Percentiles rank a stretch among this genome's conserved stretches.
Conservation (phyloP, 495 filamentous ascomycete genomes). For the Aspergillus asperescens region DNA sequence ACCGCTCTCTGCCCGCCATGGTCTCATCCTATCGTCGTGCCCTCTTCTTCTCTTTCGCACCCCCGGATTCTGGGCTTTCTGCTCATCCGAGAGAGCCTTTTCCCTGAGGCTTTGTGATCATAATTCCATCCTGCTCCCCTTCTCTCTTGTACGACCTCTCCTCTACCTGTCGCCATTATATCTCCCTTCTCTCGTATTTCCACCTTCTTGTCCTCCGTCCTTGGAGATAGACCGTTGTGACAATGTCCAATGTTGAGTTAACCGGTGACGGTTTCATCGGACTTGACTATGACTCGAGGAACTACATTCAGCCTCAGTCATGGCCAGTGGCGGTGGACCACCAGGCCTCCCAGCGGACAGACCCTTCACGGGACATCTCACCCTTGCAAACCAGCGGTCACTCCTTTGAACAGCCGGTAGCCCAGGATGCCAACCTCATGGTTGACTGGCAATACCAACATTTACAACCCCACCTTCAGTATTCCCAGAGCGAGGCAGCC, state of each 20-base stretch:
- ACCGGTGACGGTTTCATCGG: conserved; percentile 42
- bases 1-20: conserved; percentile 27
- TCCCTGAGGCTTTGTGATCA: conserved; percentile 22
- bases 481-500: conserved; percentile 41
- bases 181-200: conserved; percentile 13
- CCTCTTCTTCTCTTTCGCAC: conserved; percentile 17
- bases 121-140: conserved; percentile 10
- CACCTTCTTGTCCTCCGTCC: conserved; percentile 1
- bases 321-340: conserved; percentile 43
- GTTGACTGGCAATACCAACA: conserved; percentile 52
- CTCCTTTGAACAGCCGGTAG: conserved; percentile 41
- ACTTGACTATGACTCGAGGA: conserved; percentile 47
- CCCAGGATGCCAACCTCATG: conserved; percentile 43
- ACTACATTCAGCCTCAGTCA: conserved; percentile 39
- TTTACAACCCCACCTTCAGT: conserved; percentile 45
- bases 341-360: conserved; percentile 31
- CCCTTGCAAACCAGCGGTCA: conserved; percentile 47
- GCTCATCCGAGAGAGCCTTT: conserved; percentile 22
- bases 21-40: conserved; percentile 28
- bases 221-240: conserved; percentile 16
- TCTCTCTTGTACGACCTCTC: conserved; percentile 18
- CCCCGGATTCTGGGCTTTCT: conserved; percentile 30
- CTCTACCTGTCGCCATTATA: conserved; percentile 1
- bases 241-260: conserved; percentile 44
- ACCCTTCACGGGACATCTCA: conserved; percentile 38